Conservation (phyloP, 768 basidiomycete genomes). For the Clavulina sp. region DNA sequence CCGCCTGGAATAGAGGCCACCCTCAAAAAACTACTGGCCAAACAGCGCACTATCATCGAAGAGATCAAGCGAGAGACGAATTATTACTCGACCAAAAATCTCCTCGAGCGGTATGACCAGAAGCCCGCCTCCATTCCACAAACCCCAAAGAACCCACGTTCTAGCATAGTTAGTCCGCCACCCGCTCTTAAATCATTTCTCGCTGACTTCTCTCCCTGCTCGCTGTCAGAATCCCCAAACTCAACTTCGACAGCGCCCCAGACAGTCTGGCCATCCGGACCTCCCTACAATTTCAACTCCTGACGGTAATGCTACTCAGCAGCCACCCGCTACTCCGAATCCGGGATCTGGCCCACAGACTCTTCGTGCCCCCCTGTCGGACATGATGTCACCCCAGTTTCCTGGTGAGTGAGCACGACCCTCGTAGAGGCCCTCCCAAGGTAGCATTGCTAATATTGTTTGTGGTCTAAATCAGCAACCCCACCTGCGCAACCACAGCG, state of each 20-base stretch:
- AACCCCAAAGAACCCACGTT: background rate
- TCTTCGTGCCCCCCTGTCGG: too few relatives aligned
- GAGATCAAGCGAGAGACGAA: conserved; percentile 98
- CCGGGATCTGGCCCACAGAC: too few relatives aligned
- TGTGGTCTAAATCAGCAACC: background rate
- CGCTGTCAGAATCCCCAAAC: background rate
- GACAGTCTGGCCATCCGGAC: too few relatives aligned
- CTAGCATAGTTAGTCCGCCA: too few relatives aligned
- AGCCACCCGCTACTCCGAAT: background rate
- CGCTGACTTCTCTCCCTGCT: too few relatives aligned
- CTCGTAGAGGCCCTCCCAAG: too few relatives aligned
- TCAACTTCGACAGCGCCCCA: background rate
- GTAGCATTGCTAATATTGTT: too few relatives aligned
- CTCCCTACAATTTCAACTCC: too few relatives aligned
- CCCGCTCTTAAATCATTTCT: too few relatives aligned
- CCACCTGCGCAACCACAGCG: conserved; percentile 30
- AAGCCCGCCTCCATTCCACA: background rate
- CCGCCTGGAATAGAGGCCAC: conserved; percentile 42
- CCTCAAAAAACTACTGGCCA: conserved; percentile 50
- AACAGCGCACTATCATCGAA: conserved; percentile 73
- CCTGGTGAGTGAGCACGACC: too few relatives aligned
- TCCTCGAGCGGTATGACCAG: conserved; percentile 73
- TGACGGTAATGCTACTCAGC: too few relatives aligned
- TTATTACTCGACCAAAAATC: conserved; percentile 77
- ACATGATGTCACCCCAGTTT: too few relatives aligned